These are phyloP conservation scores for Linum lewisii DNA, from an alignment of 345 rosid species.

Conservation along the genomic window DNA sequence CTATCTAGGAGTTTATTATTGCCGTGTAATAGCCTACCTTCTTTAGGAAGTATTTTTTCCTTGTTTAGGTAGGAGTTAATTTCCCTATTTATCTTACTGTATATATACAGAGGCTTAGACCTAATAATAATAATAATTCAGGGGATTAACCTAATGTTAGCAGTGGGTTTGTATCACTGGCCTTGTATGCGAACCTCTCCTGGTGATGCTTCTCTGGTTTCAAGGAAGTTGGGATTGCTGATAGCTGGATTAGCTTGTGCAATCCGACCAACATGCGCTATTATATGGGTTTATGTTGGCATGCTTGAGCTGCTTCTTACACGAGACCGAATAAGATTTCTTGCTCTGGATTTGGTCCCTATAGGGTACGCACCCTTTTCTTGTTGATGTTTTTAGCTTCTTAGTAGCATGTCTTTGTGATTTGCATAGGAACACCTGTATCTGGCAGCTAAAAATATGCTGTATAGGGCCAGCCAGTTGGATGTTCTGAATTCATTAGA, in stretches of 20 bases:
- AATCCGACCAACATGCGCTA: conserved; percentile 80
- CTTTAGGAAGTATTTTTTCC: no score
- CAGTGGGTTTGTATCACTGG: conserved; percentile 83
- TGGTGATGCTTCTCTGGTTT: conserved; percentile 24
- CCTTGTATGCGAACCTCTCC: conserved; percentile 60
- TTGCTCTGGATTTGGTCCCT: conserved; percentile 54
- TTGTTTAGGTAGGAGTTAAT: no score
- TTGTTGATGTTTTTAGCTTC: not conserved
- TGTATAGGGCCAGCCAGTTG: not conserved
- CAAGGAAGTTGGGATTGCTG: conserved; percentile 67
- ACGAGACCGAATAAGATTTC: conserved; percentile 44
- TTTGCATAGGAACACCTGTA: not conserved
- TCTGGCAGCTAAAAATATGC: not conserved
- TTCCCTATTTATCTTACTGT: no score
- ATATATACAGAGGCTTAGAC: no score
- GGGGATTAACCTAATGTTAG: no score
- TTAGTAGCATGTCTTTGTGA: not conserved
- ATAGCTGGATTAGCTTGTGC: conserved; percentile 82
- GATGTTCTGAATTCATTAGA: not conserved
- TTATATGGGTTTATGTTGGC: conserved; percentile 84
- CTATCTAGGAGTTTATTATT: no score
- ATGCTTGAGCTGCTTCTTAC: conserved; percentile 54
- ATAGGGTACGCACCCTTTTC: conserved; percentile 50
- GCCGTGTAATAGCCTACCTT: no score
- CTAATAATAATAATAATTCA: no score